Conservation (phyloP, 345 rosid genomes). For the Salix koriyanagi region DNA sequence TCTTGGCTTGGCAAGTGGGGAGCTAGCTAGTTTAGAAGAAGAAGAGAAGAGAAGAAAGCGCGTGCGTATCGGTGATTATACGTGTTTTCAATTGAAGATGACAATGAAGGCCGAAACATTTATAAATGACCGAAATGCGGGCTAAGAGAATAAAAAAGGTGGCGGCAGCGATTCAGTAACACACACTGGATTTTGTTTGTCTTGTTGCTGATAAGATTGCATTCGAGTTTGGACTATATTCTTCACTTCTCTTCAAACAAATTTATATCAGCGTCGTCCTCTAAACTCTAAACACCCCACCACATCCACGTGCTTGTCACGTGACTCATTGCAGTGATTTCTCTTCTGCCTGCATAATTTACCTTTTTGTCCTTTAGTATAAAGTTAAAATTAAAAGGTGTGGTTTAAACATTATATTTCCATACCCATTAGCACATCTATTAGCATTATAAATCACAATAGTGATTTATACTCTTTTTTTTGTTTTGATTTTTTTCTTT, state of each 20-base stretch:
- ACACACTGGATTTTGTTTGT: constrained; percentile 11
- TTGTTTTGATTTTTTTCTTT: too few relatives aligned
- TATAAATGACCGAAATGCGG: not conserved
- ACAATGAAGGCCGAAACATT: not conserved
- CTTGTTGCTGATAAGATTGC: not conserved
- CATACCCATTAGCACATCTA: too few relatives aligned
- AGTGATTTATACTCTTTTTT: too few relatives aligned
- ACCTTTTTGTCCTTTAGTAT: too few relatives aligned
- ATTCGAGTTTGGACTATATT: constrained; percentile 8
- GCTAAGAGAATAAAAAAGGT: not conserved
- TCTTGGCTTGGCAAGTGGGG: too few relatives aligned
- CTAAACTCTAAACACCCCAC: not conserved
- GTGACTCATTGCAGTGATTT: not conserved
- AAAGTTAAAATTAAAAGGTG: too few relatives aligned
- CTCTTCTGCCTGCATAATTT: not conserved
- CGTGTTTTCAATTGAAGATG: not conserved
- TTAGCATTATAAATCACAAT: too few relatives aligned
- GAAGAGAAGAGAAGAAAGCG: constrained; percentile 31
- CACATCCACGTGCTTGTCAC: constrained; percentile 24
- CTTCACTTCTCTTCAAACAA: not conserved
- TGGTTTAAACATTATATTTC: too few relatives aligned
- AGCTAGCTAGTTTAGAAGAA: constrained; percentile 17
- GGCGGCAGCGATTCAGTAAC: not conserved
- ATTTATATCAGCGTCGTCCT: constrained; percentile 29
- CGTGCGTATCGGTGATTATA: constrained; percentile 11